Percentiles rank a stretch among this genome's conserved stretches.
Conservation (phyloP, 148 eudicot genomes). For the Amaranthus hypochondriacus region DNA sequence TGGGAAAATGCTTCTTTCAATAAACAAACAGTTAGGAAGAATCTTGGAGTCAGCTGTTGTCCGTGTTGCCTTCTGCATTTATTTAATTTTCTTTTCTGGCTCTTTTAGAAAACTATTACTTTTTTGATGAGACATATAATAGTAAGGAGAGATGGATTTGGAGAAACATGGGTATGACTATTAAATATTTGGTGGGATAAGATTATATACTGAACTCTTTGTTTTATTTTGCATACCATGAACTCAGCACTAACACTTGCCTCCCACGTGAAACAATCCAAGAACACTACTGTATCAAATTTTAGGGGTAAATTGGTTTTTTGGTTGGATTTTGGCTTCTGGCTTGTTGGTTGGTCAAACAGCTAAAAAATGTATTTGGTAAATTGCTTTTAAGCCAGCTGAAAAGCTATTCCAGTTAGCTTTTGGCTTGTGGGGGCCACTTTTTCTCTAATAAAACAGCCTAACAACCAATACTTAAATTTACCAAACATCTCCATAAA, state of each 20-base stretch:
- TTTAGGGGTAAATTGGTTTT: background rate
- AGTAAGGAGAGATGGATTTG: slow-evolving; percentile 30
- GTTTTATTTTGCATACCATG: slow-evolving; percentile 31
- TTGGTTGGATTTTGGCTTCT: too few species aligned
- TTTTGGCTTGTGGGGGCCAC: too few species aligned
- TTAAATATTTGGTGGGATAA: slow-evolving; percentile 11
- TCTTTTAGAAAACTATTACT: background rate
- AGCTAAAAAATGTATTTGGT: too few species aligned
- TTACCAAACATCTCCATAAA: too few species aligned
- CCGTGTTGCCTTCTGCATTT: slow-evolving; percentile 29
- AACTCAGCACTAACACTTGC: slow-evolving; percentile 43
- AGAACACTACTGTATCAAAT: slow-evolving; percentile 20
- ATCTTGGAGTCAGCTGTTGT: slow-evolving; percentile 37
- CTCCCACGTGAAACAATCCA: slow-evolving; percentile 34
- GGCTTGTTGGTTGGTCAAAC: too few species aligned
- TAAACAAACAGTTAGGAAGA: slow-evolving; percentile 22
- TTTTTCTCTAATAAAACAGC: too few species aligned
- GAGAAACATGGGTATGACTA: slow-evolving; percentile 19
- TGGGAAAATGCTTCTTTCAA: slow-evolving; percentile 29
- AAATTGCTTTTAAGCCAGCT: too few species aligned
- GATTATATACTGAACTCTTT: slow-evolving; percentile 27
- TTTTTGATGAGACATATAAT: slow-evolving; percentile 24
- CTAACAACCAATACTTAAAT: too few species aligned
- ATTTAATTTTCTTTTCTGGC: slow-evolving; percentile 4
- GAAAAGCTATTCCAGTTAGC: too few species aligned